A percentile compares a stretch with the other conserved stretches of the same genome.
Evolutionary conservation across 2,329 filamentous ascomycete species (phyloP).

Genomic region (Fusarium solani-melongenae): DNA sequence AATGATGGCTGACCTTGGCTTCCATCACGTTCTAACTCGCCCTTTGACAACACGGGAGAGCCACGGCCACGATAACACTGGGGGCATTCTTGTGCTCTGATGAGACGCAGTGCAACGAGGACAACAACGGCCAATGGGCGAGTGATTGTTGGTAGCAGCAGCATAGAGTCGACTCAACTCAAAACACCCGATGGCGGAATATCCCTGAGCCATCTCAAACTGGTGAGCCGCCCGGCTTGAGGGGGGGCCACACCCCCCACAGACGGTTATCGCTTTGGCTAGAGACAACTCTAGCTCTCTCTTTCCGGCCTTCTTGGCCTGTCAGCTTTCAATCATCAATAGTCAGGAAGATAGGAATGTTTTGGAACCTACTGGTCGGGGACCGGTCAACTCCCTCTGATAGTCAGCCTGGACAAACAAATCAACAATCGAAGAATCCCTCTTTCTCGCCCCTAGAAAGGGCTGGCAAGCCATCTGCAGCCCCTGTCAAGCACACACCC

Average conservation of each 20-base stretch:
- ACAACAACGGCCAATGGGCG: slow-evolving; percentile 1
- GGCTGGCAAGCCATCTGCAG: neutral
- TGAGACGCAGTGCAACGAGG: slow-evolving; percentile 21
- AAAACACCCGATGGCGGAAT: slow-evolving; percentile 39
- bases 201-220: slow-evolving; percentile 36
- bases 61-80: slow-evolving; percentile 6
- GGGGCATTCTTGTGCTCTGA: neutral
- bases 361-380: neutral
- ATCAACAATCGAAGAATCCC: neutral
- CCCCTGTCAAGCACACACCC: slow-evolving; percentile 21
- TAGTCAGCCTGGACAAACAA: neutral
- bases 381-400: neutral
- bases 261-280: slow-evolving; percentile 13
- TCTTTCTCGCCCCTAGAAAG: slow-evolving; percentile 2
- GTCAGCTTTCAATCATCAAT: neutral
- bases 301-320: neutral
- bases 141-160: slow-evolving; percentile 16
- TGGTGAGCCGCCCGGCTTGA: neutral
- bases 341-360: neutral
- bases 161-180: slow-evolving; percentile 30
- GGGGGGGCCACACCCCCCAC: neutral
- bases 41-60: slow-evolving; percentile 7
- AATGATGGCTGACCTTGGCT: slow-evolving; percentile 22
- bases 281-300: neutral
- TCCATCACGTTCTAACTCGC: slow-evolving; percentile 16